These are phyloP conservation scores for Ophiostoma ulmi DNA, from an alignment of 2,329 filamentous ascomycete genomes.

Conservation along the genomic window DNA sequence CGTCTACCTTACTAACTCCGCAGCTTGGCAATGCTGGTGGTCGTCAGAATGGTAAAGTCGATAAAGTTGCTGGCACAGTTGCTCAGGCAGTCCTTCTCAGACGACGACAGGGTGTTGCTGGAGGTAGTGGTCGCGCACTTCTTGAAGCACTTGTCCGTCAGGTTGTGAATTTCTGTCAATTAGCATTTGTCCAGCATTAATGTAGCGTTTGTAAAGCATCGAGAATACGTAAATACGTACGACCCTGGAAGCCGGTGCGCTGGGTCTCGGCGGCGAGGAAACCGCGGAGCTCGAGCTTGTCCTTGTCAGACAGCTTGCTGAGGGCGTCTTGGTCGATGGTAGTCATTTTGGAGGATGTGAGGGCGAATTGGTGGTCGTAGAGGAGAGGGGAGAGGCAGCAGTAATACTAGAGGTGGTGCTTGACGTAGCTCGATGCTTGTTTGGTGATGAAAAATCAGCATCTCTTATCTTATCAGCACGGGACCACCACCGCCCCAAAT, in stretches of 20 bases:
- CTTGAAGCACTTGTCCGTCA: constrained; percentile 80
- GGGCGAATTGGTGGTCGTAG: background rate
- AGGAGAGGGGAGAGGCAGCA: too few species aligned
- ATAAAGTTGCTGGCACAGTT: constrained; percentile 95
- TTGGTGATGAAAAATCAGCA: constrained; percentile 21
- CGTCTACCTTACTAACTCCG: constrained; percentile 36
- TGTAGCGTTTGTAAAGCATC: too few species aligned
- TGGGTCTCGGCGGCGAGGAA: constrained; percentile 81
- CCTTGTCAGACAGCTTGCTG: constrained; percentile 60
- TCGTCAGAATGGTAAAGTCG: constrained; percentile 78
- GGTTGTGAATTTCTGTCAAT: constrained; percentile 47
- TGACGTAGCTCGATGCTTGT: constrained; percentile 17
- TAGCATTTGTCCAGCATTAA: background rate
- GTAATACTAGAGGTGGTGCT: background rate
- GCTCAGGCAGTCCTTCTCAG: constrained; percentile 76
- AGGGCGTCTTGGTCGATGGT: constrained; percentile 13
- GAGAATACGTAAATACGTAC: constrained; percentile 41
- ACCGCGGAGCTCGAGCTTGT: constrained; percentile 82
- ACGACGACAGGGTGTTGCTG: constrained; percentile 64
- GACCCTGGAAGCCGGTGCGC: constrained; percentile 62
- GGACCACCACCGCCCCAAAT: constrained; percentile 11
- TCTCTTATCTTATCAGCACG: constrained; percentile 28
- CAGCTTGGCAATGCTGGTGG: constrained; percentile 72
- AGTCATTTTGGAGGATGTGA: background rate
- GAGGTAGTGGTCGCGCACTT: constrained; percentile 80